Base-by-base conservation (phyloP, 768 basidiomycete genomes). In the Termitomyces sp. region DNA sequence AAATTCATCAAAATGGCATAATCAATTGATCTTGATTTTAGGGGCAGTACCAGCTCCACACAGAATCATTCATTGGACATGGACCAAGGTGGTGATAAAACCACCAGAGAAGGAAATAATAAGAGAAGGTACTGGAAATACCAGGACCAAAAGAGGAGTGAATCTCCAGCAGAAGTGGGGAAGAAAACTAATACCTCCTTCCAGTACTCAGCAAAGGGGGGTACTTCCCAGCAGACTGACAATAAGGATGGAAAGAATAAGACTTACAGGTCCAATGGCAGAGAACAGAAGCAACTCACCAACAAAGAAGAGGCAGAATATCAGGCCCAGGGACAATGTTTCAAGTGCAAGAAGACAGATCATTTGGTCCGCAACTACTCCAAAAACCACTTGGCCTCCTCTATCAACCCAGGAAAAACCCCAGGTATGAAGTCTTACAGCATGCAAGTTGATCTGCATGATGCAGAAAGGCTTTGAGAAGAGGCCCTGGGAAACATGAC, bases 61-160 rank as follows among this genome's bases (percentile, higher is more conserved):
- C 34, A 1, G n/a, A n/a, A n/a, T n/a, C n/a, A 8, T 6, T 4
- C 1, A 1, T 11, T 4, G 33, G 33, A 1, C 11, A 7, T 1
- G 33, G 33, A 34, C 11, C 33, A 34, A n/a, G n/a, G n/a, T n/a
- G n/a, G n/a, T n/a, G n/a, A n/a, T n/a, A n/a, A 7, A 34, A 6
- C 1, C 33, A 6, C 34, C 34, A 2, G 13, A 4, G 37, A 15
- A 12, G 15, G 1, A 15, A 37, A 33, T 6, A 16, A 4, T 2
- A 12, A 12, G 0, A 37, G 13, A 37, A 15, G 6, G 3, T 16
- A 37, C 13, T 6, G 2, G 3, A 16, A 16, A 1, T 2, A 3
- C 15, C 3, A 12, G 4, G 13, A 7, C 3, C 9, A 12, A 4
- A 13, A 37, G 15, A 37, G 42, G 9, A 44, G 42, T 12, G 1